A percentile compares a stretch with the other conserved stretches of the same genome.
Evolutionary conservation across 139 green algal genomes (phyloP).

Genomic region (Volvox africanus): DNA sequence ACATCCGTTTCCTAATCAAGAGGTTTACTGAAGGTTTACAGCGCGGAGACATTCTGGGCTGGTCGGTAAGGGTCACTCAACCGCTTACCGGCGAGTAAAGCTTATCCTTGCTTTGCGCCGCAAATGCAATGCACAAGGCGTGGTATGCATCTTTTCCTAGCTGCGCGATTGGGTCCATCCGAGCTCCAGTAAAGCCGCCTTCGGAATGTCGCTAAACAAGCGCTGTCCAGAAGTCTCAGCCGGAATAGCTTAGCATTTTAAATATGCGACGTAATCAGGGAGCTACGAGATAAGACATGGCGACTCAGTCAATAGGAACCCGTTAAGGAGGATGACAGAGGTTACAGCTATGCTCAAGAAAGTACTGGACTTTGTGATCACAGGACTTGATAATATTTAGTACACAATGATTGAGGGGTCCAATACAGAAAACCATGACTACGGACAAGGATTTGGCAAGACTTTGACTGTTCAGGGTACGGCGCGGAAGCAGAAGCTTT

Average conservation of each 20-base stretch:
- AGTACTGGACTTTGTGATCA: neutral
- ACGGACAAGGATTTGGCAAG: neutral
- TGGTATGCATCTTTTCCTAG: slow-evolving; percentile 25
- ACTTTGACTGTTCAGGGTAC: neutral
- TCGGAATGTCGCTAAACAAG: neutral
- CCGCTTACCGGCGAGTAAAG: slow-evolving; percentile 40
- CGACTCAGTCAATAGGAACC: too few species aligned
- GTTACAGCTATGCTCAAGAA: neutral
- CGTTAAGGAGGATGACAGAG: neutral
- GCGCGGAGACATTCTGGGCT: neutral
- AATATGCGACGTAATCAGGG: neutral
- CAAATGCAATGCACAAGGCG: slow-evolving; percentile 35
- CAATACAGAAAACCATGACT: neutral
- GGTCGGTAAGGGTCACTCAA: neutral
- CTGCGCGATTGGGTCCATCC: slow-evolving; percentile 37
- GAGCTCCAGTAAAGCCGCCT: neutral
- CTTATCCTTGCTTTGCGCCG: slow-evolving; percentile 35
- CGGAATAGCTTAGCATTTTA: neutral
- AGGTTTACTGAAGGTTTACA: neutral
- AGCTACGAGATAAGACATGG: too few species aligned
- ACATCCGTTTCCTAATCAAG: slow-evolving; percentile 9
- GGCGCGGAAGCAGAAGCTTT: too few species aligned
- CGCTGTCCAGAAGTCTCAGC: neutral
- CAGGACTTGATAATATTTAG: neutral
- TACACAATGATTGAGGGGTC: neutral